These are phyloP conservation scores for Mycocentrospora acerina DNA, from an alignment of 2,329 filamentous ascomycete species.

Conservation along the genomic window DNA sequence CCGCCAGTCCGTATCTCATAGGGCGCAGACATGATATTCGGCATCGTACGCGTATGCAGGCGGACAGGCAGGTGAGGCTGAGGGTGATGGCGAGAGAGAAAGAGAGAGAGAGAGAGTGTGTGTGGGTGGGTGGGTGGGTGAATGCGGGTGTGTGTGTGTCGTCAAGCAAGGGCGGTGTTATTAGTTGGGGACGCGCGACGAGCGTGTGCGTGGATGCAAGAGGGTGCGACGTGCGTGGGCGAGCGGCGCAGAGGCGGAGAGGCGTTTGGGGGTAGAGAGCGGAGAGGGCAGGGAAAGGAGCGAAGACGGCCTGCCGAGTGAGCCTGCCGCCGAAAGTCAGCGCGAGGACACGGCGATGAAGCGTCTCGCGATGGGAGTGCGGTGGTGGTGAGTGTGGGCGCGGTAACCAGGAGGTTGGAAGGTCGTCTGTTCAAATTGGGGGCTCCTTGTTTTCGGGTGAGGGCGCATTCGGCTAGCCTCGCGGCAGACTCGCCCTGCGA, in stretches of 20 bases:
- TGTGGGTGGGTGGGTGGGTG: slow-evolving; percentile 4
- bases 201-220: slow-evolving; percentile 13
- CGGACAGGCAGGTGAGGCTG: too few relatives aligned
- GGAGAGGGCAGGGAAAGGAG: slow-evolving; percentile 34
- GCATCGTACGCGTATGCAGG: slow-evolving; percentile 21
- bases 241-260: slow-evolving; percentile 20
- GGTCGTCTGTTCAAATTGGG: neutral
- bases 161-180: slow-evolving; percentile 18
- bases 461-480: too few relatives aligned
- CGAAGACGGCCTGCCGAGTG: slow-evolving; percentile 34
- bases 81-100: too few relatives aligned
- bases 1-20: slow-evolving; percentile 68
- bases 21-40: slow-evolving; percentile 57
- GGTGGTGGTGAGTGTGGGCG: slow-evolving; percentile 16
- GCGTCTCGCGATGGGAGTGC: slow-evolving; percentile 25
- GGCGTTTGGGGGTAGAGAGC: slow-evolving; percentile 18
- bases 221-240: slow-evolving; percentile 35
- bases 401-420: neutral
- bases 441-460: too few relatives aligned
- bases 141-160: too few relatives aligned
- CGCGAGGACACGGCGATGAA: slow-evolving; percentile 28
- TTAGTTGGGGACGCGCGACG: slow-evolving; percentile 27
- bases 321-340: slow-evolving; percentile 28
- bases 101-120: too few relatives aligned
- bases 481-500: too few relatives aligned